Evolutionary conservation across 2,329 filamentous ascomycete species (phyloP), one percentile per base, ranked within the genome.

Genomic region (Trichoderma guizhouense): DNA sequence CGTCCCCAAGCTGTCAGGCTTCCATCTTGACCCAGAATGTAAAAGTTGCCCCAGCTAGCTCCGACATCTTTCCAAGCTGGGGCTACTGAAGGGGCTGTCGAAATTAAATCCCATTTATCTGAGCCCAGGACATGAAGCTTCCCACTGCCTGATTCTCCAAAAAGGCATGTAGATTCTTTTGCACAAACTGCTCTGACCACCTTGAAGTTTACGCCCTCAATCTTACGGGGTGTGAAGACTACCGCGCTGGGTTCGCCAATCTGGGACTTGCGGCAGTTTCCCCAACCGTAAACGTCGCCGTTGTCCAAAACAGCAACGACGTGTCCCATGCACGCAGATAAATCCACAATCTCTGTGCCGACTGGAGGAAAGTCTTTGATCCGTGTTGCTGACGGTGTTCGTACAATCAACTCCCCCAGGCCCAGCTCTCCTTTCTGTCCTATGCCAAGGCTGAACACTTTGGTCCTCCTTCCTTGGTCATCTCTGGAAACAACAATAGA

Each of bases 261-360:
- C 79, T 99, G 95, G 0, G 93, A 93, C 78, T 97, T 96, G 28
- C 94, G 88, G 15, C 92, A 91, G 76, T 90, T 93, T 0, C 96
- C 96, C 95, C 95, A 98, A 3, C 94, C 95, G 79, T 92, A 97
- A 1, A 91, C 90, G 18, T 92, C 86, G 0, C 95, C 95, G 78
- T 92, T 91, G 57, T 87, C 87, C 4, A 97, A 82, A 0, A 98
- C 87, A 2, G 84, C 89, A 18, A 97, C 88, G 0, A 90, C 89
- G 78, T 99, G 96, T 26, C 89, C 90, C 85, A 97, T 92, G 36
- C 92, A 90, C 12, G 93, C 92, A 2, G 91, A 84, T 30, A 98
- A 78, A 72, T 91, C 87, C 1, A 88, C 81, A 5, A 97, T 80
- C n/a, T 84, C 81, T 0, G 86, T 86, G 0, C 82, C 88, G 0